Evolutionary conservation across 2,329 filamentous ascomycete species (phyloP).

Genomic region (Zymoseptoria ardabiliae): DNA sequence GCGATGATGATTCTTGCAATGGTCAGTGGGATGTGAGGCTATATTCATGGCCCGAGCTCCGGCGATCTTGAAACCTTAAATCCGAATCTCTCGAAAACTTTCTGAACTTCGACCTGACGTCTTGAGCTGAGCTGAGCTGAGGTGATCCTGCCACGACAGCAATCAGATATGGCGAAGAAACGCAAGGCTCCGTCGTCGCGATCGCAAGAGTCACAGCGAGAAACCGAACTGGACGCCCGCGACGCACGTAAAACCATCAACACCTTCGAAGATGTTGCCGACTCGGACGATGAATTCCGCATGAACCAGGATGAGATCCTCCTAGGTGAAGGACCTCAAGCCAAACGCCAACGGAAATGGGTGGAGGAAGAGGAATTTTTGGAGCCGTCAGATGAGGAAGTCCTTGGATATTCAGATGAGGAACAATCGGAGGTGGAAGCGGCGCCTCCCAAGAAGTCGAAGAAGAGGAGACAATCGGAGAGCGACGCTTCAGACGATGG

Average conservation of each 20-base stretch:
- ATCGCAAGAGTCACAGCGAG: constrained; percentile 3
- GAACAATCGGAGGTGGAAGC: constrained; percentile 44
- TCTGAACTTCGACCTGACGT: neutral
- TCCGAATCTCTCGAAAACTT: neutral
- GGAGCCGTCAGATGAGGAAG: constrained; percentile 56
- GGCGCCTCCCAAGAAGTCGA: constrained; percentile 69
- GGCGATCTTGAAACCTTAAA: neutral
- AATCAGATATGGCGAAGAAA: constrained; percentile 44
- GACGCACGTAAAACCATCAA: constrained; percentile 48
- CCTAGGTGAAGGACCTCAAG: constrained; percentile 71
- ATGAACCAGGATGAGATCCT: constrained; percentile 78
- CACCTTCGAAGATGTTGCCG: constrained; percentile 76
- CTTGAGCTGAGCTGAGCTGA: no score
- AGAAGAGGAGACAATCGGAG: constrained; percentile 58
- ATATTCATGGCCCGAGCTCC: neutral
- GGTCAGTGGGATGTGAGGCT: no score
- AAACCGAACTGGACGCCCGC: constrained; percentile 11
- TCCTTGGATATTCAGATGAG: constrained; percentile 43
- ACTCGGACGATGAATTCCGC: constrained; percentile 92
- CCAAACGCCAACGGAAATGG: constrained; percentile 66
- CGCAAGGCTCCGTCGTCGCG: constrained; percentile 8
- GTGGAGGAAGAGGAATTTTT: constrained; percentile 60
- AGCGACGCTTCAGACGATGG: constrained; percentile 73
- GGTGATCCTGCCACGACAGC: neutral
- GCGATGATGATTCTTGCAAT: no score